These are phyloP conservation scores for Yamadazyma sp. DNA, from an alignment of 1,139 yeast genomes.

Conservation along the genomic window DNA sequence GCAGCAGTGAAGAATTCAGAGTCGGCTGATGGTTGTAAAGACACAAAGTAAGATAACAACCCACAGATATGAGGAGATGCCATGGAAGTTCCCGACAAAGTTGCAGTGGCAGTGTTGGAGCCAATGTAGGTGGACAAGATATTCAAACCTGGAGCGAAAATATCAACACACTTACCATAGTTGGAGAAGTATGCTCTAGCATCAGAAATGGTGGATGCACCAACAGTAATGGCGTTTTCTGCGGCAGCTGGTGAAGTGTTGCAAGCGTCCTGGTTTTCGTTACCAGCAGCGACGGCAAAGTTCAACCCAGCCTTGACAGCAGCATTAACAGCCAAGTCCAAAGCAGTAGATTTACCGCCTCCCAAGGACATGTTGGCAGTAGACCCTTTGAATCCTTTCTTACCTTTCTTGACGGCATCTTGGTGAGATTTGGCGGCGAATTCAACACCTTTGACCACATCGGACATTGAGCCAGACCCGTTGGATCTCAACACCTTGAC, in stretches of 20 bases:
- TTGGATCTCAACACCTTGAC: conserved; percentile 42
- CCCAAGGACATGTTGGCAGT: conserved; percentile 47
- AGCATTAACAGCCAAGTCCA: conserved; percentile 45
- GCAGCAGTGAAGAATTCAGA: conserved; percentile 52
- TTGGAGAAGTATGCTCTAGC: conserved; percentile 43
- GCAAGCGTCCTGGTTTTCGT: conserved; percentile 45
- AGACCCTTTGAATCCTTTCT: conserved; percentile 45
- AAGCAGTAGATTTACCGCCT: conserved; percentile 42
- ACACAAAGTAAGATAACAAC: conserved; percentile 39
- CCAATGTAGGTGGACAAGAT: conserved; percentile 42
- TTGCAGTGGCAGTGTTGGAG: conserved; percentile 32
- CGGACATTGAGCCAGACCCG: conserved; percentile 44
- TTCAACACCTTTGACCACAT: conserved; percentile 45
- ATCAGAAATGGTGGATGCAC: conserved; percentile 40
- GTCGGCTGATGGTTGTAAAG: conserved; percentile 39
- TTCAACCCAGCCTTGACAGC: conserved; percentile 43
- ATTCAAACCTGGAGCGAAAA: conserved; percentile 47
- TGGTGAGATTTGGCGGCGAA: conserved; percentile 41
- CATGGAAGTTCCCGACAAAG: conserved; percentile 47
- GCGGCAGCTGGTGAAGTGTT: conserved; percentile 46
- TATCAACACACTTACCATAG: conserved; percentile 46
- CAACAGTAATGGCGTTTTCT: conserved; percentile 42
- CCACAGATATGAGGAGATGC: conserved; percentile 48
- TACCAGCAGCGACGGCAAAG: conserved; percentile 49
- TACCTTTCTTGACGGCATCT: conserved; percentile 24